Evolutionary conservation across 495 filamentous ascomycete genomes (phyloP).

Genomic region (Hypoxylon lenormandii): DNA sequence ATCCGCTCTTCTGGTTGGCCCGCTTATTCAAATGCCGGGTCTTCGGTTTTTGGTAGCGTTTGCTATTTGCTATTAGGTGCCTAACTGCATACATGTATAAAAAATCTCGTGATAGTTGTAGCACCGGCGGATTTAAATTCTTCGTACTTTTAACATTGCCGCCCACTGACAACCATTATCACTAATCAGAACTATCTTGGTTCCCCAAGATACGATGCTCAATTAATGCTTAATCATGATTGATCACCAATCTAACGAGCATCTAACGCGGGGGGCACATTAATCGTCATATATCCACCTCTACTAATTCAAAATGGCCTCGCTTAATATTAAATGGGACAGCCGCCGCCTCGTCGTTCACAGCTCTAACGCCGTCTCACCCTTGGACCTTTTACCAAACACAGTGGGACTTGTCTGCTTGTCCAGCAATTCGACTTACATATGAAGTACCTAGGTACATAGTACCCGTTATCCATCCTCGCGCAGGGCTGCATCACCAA

Average conservation of each 20-base stretch:
- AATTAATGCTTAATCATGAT: too few relatives aligned
- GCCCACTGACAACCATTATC: too few relatives aligned
- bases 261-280: neutral
- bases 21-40: constrained; percentile 20
- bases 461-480: constrained; percentile 27
- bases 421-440: neutral
- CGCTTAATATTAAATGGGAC: constrained; percentile 27
- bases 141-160: too few relatives aligned
- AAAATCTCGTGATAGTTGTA: too few relatives aligned
- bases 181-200: too few relatives aligned
- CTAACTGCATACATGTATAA: constrained; percentile 4
- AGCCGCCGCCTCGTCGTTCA: constrained; percentile 22
- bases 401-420: constrained; percentile 1
- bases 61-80: neutral
- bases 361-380: constrained; percentile 9
- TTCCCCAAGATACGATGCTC: too few relatives aligned
- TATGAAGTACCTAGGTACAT: too few relatives aligned
- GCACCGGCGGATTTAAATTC: too few relatives aligned
- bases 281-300: constrained; percentile 1
- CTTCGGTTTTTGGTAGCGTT: neutral
- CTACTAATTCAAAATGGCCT: constrained; percentile 3
- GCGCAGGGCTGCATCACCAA: constrained; percentile 41
- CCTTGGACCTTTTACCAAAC: neutral
- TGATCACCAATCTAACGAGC: too few relatives aligned
- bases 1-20: constrained; percentile 25